These are phyloP conservation scores for Tricholoma matsutake DNA, from an alignment of 768 basidiomycete genomes.

Conservation along the genomic window DNA sequence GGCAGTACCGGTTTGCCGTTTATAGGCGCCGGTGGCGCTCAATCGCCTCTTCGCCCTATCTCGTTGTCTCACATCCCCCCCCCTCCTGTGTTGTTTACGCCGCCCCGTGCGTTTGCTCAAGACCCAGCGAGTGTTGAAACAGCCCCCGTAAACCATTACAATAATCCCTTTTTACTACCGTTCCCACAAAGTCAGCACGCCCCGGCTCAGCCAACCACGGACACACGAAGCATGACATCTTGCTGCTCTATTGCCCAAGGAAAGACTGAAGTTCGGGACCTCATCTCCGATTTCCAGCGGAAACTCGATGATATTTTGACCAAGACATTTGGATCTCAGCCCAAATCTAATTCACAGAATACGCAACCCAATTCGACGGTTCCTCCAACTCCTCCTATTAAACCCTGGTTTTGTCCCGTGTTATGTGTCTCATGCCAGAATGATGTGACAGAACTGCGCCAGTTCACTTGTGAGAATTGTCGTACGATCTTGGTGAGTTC, in stretches of 20 bases:
- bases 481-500: constrained; percentile 33
- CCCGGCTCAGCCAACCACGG: constrained; percentile 13
- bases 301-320: constrained; percentile 47
- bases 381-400: not conserved
- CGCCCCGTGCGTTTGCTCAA: constrained; percentile 21
- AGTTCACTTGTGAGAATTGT: constrained; percentile 35
- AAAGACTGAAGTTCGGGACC: constrained; percentile 45
- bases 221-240: constrained; percentile 10
- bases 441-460: not conserved
- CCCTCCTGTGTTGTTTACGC: constrained; percentile 31
- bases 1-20: not conserved
- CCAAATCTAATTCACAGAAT: not conserved
- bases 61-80: constrained; percentile 33
- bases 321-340: constrained; percentile 28
- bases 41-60: constrained; percentile 14
- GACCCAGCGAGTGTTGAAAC: constrained; percentile 21
- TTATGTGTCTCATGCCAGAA: constrained; percentile 9
- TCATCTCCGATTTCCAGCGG: constrained; percentile 50
- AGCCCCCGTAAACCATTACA: not conserved
- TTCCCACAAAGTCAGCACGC: not conserved
- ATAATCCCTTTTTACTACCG: not conserved
- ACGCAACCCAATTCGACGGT: not conserved
- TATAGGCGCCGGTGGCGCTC: not conserved
- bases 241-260: constrained; percentile 47
- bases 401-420: constrained; percentile 9